Conservation (phyloP, 2,329 filamentous ascomycete genomes). For the Tolypocladium album region DNA sequence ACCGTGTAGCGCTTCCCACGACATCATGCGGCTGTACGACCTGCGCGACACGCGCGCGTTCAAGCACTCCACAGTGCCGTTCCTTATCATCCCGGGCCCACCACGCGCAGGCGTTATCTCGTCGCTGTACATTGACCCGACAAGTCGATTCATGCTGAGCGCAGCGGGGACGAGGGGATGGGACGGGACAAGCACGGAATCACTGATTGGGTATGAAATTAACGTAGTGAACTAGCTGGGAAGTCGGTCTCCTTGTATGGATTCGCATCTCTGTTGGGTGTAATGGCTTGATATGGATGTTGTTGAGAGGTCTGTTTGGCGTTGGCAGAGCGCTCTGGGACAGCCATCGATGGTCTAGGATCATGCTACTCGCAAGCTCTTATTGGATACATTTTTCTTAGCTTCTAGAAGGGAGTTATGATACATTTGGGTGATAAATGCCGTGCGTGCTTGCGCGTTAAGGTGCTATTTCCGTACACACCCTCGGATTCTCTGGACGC, state of each 20-base stretch:
- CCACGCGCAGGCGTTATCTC: constrained; percentile 77
- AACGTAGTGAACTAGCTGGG: constrained; percentile 11
- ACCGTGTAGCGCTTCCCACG: constrained; percentile 63
- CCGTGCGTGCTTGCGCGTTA: not conserved
- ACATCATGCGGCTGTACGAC: constrained; percentile 90
- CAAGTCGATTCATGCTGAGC: constrained; percentile 82
- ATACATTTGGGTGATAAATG: not conserved
- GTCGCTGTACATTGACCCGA: constrained; percentile 75
- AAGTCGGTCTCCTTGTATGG: not conserved
- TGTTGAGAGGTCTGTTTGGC: not conserved
- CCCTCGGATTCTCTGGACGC: no score
- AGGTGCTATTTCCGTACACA: no score
- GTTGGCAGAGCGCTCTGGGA: not conserved
- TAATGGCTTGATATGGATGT: not conserved
- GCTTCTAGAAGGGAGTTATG: not conserved
- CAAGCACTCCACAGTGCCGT: constrained; percentile 75
- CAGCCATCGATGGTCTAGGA: not conserved
- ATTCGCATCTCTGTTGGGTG: not conserved
- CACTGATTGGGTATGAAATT: constrained; percentile 91
- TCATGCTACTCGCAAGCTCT: not conserved
- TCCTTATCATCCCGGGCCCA: constrained; percentile 89
- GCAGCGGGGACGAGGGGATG: constrained; percentile 88
- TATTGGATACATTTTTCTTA: no score
- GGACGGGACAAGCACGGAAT: constrained; percentile 86
- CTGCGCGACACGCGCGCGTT: constrained; percentile 53